phyloP scores from a whole-genome alignment of 1,284 basidiomycete genomes.

The Ustilago esculenta region DNA sequence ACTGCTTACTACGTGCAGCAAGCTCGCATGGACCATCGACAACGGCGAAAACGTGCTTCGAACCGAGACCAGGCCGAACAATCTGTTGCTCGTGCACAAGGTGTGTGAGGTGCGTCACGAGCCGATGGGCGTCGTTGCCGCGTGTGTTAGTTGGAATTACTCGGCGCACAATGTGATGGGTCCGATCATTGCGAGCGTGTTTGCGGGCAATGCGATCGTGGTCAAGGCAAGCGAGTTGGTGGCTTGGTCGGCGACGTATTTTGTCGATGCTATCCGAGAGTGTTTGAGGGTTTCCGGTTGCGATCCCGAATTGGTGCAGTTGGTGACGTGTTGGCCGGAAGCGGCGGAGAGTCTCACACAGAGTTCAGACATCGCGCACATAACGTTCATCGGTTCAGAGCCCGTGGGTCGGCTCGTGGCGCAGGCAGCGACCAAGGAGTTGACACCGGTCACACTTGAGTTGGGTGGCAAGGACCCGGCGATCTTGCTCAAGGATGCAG shows the following conservation, averaged over 20 bases:
- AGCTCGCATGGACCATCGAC: constrained; percentile 61
- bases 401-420: constrained; percentile 86
- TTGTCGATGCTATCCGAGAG: constrained; percentile 72
- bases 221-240: constrained; percentile 76
- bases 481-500: constrained; percentile 70
- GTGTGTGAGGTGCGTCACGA: constrained; percentile 80
- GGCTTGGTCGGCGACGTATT: constrained; percentile 56
- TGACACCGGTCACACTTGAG: constrained; percentile 89
- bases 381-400: constrained; percentile 90
- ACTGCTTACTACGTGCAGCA: constrained; percentile 59
- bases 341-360: constrained; percentile 83
- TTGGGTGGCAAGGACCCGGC: constrained; percentile 76
- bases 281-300: constrained; percentile 75
- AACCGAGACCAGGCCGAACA: constrained; percentile 69
- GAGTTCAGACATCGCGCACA: constrained; percentile 78
- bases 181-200: constrained; percentile 87
- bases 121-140: constrained; percentile 91
- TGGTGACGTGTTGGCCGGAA: constrained; percentile 85
- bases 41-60: constrained; percentile 50
- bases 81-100: constrained; percentile 87
- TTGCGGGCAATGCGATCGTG: constrained; percentile 88
- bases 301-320: constrained; percentile 72
- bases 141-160: constrained; percentile 84
- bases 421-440: constrained; percentile 79
- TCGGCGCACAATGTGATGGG: constrained; percentile 89